Percentiles rank a stretch among this genome's conserved stretches.
phyloP scores from a whole-genome alignment of 1,284 basidiomycete genomes.

The Rhodotorula sp. region DNA sequence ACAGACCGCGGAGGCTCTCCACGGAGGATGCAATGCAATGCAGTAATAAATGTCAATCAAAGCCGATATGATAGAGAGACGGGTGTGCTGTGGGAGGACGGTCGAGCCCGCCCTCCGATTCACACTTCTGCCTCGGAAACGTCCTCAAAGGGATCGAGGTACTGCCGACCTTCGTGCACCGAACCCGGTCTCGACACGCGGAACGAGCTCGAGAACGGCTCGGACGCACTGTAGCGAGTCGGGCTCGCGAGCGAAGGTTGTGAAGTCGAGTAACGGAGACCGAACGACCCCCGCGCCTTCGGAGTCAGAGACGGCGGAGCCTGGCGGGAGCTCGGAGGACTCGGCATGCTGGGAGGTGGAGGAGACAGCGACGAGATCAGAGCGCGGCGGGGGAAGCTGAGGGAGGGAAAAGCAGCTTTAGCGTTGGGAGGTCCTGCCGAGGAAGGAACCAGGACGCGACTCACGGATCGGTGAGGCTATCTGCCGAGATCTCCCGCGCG shows the following conservation, averaged over 20 bases:
- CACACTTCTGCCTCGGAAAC: neutral
- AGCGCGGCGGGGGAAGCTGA: neutral
- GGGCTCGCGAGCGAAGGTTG: neutral
- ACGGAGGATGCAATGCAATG: too few relatives aligned
- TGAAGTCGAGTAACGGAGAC: neutral
- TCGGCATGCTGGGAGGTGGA: neutral
- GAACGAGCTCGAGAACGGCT: neutral
- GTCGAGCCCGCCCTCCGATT: too few relatives aligned
- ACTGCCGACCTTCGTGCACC: neutral
- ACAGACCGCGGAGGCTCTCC: too few relatives aligned
- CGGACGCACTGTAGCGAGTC: neutral
- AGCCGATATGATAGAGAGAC: too few relatives aligned
- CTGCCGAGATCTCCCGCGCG: constrained; percentile 7
- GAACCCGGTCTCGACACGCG: neutral
- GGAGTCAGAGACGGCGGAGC: neutral
- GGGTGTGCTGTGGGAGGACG: too few relatives aligned
- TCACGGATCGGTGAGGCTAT: constrained; percentile 14
- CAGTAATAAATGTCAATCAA: too few relatives aligned
- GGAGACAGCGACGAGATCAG: neutral
- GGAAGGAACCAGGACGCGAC: neutral
- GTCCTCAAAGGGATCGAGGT: constrained; percentile 8
- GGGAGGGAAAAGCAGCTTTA: too few relatives aligned
- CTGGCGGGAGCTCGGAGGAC: neutral
- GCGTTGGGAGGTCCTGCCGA: neutral
- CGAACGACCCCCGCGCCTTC: neutral